Evolutionary conservation across 2,329 filamentous ascomycete genomes (phyloP).

Genomic region (Pleomassaria siparia): DNA sequence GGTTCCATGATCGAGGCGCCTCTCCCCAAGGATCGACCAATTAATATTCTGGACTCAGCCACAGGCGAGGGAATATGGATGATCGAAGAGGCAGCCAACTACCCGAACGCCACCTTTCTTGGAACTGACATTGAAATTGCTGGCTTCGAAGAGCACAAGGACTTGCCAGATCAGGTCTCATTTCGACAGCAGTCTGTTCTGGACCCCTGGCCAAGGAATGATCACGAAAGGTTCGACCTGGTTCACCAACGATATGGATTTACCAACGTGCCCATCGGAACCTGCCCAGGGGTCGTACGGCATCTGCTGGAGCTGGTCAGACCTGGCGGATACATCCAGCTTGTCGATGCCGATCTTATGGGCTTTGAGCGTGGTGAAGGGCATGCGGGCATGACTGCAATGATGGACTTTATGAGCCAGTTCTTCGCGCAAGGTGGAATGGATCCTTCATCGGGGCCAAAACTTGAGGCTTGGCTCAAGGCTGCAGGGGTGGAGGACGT

Average conservation of each 20-base stretch:
- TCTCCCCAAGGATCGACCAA: slow-evolving; percentile 1
- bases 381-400: slow-evolving; percentile 5
- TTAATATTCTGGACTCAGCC: slow-evolving; percentile 5
- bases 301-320: slow-evolving; percentile 5
- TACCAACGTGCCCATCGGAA: background rate
- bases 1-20: slow-evolving; percentile 5
- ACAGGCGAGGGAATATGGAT: slow-evolving; percentile 9
- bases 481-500: slow-evolving; percentile 8
- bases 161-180: background rate
- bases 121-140: slow-evolving; percentile 3
- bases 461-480: slow-evolving; percentile 5
- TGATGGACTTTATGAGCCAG: slow-evolving; percentile 8
- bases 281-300: background rate
- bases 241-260: slow-evolving; percentile 10
- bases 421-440: slow-evolving; percentile 4
- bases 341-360: slow-evolving; percentile 6
- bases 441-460: slow-evolving; percentile 4
- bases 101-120: slow-evolving; percentile 4
- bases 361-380: slow-evolving; percentile 2
- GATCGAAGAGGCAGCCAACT: slow-evolving; percentile 1
- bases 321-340: slow-evolving; percentile 10
- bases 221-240: slow-evolving; percentile 7
- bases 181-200: slow-evolving; percentile 2
- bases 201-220: slow-evolving; percentile 3
- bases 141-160: slow-evolving; percentile 3